phyloP scores from a whole-genome alignment of 176 grass and related monocot species.

The Phoenix roebelenii region DNA sequence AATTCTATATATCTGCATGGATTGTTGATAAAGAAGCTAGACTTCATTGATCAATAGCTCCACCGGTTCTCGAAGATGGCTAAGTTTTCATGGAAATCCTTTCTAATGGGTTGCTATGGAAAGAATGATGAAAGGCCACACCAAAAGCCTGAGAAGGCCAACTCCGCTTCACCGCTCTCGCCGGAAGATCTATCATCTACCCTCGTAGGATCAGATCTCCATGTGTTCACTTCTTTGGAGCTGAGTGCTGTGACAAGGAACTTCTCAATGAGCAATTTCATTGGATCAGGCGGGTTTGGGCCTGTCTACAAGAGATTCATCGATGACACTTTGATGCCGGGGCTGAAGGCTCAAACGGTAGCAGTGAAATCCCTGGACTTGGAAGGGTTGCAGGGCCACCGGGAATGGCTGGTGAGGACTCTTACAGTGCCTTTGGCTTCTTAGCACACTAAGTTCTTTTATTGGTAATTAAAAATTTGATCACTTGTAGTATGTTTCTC shows the following conservation, averaged over 20 bases:
- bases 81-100: background rate
- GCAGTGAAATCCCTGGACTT: conserved; percentile 85
- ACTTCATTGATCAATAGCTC: too few relatives aligned
- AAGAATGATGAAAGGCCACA: background rate
- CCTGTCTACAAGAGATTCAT: conserved; percentile 65
- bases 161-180: conserved; percentile 11
- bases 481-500: background rate
- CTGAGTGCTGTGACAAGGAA: conserved; percentile 39
- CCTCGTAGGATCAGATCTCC: conserved; percentile 59
- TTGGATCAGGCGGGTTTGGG: conserved; percentile 79
- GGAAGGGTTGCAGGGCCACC: conserved; percentile 71
- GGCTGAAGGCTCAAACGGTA: conserved; percentile 43
- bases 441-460: background rate
- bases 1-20: too few relatives aligned
- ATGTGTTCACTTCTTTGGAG: conserved; percentile 67
- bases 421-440: background rate
- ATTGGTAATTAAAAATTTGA: too few relatives aligned
- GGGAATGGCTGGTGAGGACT: conserved; percentile 83
- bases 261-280: conserved; percentile 62
- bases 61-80: background rate
- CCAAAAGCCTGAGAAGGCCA: background rate
- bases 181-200: conserved; percentile 71
- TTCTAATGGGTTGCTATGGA: background rate
- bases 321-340: conserved; percentile 42
- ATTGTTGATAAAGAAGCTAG: too few relatives aligned